Base-by-base conservation (phyloP, 352 stramenopile species). In the Elongisporangium undulatum region DNA sequence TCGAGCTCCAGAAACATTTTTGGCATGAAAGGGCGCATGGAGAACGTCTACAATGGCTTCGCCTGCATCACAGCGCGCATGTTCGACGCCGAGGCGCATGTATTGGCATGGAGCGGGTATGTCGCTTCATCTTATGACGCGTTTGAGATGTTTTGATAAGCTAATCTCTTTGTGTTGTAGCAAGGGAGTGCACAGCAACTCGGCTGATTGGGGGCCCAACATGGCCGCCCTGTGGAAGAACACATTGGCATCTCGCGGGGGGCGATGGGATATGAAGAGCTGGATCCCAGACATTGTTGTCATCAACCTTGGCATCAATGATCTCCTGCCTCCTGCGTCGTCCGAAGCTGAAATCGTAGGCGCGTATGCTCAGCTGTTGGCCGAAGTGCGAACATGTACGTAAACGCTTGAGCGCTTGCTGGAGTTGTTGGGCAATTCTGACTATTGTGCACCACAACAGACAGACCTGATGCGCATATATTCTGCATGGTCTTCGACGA, bases 21-120 rank as follows among this genome's bases (percentile, higher is more conserved):
- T 50, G 79, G 84, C 51, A 90, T 94, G 75, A 95, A 95, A 62
- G 86, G 84, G 6, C 84, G 84, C 23, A 93, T 92, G 82, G 84
- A 94, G 61, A 95, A 95, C 63, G 81, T 94, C 16, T 90, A 93
- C 71, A 95, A 95, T 55, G 79, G 82, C 51, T 95, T 92, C 64
- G 75, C 86, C 20, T 92, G 84, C 70, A 88, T 95, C 61, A 74
- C 85, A 13, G 72, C 86, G 61, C 84, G 86, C 41, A 94, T 95
- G 80, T 89, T 94, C 66, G 74, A 88, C 58, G 86, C 86, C 16
- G 86, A 95, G 59, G 73, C 83, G n/a, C 86, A 95, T 51, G 77
- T 94, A n/a, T 52, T 94, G 21, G 86, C 82, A 0, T 95, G 86
- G 86, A 94, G 80, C 56, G 86, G 83, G 82, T 89, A 74, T 58